phyloP scores from a whole-genome alignment of 2,329 filamentous ascomycete genomes.

The Lasiodiplodia gonubiensis region DNA sequence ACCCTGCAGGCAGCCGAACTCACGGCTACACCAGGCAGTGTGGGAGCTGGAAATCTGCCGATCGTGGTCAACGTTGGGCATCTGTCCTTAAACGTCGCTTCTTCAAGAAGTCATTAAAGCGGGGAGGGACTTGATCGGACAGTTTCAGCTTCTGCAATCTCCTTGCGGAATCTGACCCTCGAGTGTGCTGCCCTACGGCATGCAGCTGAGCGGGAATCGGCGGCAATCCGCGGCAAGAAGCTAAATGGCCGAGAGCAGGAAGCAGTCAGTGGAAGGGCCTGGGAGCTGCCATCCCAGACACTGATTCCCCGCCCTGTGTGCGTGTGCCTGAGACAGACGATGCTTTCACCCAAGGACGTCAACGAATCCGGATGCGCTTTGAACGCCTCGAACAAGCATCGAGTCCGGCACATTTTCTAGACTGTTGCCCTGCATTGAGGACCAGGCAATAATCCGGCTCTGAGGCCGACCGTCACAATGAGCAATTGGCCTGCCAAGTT shows the following conservation, averaged over 20 bases:
- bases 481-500: not conserved
- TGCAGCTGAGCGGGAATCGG: too few relatives aligned
- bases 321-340: not conserved
- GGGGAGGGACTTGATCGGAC: too few relatives aligned
- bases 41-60: not conserved
- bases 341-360: not conserved
- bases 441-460: conserved; percentile 16
- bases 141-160: too few relatives aligned
- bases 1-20: not conserved
- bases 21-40: conserved; percentile 3
- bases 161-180: too few relatives aligned
- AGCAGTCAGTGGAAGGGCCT: not conserved
- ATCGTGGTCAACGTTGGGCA: not conserved
- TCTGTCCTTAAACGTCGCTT: too few relatives aligned
- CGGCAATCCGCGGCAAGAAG: not conserved
- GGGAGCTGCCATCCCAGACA: not conserved
- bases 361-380: not conserved
- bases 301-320: not conserved
- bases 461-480: not conserved
- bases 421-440: not conserved
- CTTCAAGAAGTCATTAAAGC: too few relatives aligned
- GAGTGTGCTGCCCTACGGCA: too few relatives aligned
- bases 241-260: not conserved
- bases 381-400: not conserved
- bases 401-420: not conserved